A percentile compares a stretch with the other conserved stretches of the same genome.
Evolutionary conservation across 1,139 yeast species (phyloP).

Genomic region (Yamadazyma friedrichii): DNA sequence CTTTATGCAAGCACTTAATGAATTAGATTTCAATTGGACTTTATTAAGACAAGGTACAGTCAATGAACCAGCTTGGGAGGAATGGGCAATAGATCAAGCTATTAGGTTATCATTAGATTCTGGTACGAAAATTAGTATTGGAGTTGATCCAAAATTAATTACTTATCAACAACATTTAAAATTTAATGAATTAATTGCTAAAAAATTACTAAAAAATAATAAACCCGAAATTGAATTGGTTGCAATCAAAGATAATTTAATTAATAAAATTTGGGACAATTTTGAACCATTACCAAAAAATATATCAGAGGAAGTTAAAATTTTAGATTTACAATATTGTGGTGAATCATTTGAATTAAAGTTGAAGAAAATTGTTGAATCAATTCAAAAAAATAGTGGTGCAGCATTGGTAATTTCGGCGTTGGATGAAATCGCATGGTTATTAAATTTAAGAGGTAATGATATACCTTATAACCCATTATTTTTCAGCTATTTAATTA

Average conservation of each 20-base stretch:
- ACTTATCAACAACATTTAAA: slow-evolving; percentile 42
- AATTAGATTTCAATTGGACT: slow-evolving; percentile 86
- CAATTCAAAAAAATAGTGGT: slow-evolving; percentile 42
- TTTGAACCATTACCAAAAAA: slow-evolving; percentile 50
- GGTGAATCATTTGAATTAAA: slow-evolving; percentile 51
- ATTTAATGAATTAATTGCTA: slow-evolving; percentile 22
- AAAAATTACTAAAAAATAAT: slow-evolving; percentile 17
- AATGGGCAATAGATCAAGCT: slow-evolving; percentile 74
- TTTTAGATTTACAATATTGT: slow-evolving; percentile 43
- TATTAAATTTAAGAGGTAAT: slow-evolving; percentile 80
- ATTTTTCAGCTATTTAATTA: slow-evolving; percentile 74
- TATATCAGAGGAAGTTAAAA: slow-evolving; percentile 41
- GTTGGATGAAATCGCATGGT: slow-evolving; percentile 88
- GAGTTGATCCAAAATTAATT: slow-evolving; percentile 64
- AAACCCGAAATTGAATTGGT: slow-evolving; percentile 56
- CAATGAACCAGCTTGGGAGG: slow-evolving; percentile 82
- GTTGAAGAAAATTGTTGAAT: slow-evolving; percentile 42
- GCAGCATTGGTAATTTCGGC: slow-evolving; percentile 62
- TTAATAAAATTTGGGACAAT: slow-evolving; percentile 72
- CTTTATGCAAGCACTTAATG: slow-evolving; percentile 85
- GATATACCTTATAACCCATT: slow-evolving; percentile 86
- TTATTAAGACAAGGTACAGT: slow-evolving; percentile 77
- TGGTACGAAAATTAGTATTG: slow-evolving; percentile 41
- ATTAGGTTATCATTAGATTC: slow-evolving; percentile 47
- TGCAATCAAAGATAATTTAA: slow-evolving; percentile 65